These are phyloP conservation scores for Pseudocohnilembus persalinus DNA, from an alignment of 169 alveolate genomes.

Conservation along the genomic window DNA sequence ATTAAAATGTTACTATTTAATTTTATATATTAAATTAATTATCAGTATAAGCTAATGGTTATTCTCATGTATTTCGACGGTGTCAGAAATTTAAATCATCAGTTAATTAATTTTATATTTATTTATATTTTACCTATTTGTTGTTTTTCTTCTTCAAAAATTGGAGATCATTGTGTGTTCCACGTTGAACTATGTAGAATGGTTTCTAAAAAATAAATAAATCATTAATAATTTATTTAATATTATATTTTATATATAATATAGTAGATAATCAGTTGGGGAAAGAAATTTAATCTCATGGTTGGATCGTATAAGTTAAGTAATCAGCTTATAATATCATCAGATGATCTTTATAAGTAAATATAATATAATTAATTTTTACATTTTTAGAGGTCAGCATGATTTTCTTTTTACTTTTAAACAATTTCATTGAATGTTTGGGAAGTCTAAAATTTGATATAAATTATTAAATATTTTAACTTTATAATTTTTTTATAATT, in stretches of 20 bases:
- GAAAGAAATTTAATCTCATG: conserved; percentile 20
- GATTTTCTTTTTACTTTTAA: background rate
- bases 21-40: too few species aligned
- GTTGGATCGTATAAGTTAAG: conserved; percentile 6
- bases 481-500: background rate
- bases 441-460: background rate
- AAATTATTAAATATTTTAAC: background rate
- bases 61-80: background rate
- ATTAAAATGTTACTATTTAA: too few species aligned
- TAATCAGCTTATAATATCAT: conserved; percentile 23
- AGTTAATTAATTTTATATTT: too few species aligned
- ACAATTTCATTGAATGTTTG: background rate
- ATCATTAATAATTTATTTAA: background rate
- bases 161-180: too few species aligned
- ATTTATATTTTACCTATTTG: background rate
- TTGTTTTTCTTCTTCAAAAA: too few species aligned
- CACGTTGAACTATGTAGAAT: too few species aligned
- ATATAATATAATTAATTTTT: background rate
- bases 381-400: background rate
- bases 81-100: background rate
- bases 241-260: background rate
- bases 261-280: conserved; percentile 10
- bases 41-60: background rate
- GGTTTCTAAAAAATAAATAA: background rate
- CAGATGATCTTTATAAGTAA: conserved; percentile 5